Conservation (phyloP, 1,284 basidiomycete genomes). For the Grifola frondosa region DNA sequence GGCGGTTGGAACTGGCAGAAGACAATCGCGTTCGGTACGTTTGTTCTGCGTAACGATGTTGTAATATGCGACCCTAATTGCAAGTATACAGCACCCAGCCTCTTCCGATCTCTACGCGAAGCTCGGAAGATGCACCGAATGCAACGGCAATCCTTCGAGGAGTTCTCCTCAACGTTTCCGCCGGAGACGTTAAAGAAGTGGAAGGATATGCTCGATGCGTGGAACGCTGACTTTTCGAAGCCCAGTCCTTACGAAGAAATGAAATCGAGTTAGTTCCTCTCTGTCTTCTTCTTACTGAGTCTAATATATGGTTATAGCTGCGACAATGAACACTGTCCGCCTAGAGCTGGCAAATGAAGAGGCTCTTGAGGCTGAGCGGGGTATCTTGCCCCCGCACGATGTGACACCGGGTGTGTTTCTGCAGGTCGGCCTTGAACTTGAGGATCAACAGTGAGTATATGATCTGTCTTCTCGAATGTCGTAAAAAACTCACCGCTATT, state of each 20-base stretch:
- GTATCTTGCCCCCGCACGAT: slow-evolving; percentile 6
- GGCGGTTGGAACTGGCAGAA: slow-evolving; percentile 32
- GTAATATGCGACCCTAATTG: neutral
- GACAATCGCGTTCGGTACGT: slow-evolving; percentile 8
- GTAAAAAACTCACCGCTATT: neutral
- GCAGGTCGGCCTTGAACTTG: slow-evolving; percentile 19
- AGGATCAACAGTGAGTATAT: slow-evolving; percentile 20
- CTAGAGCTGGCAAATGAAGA: slow-evolving; percentile 15
- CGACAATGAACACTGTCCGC: too few species aligned
- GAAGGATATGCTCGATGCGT: slow-evolving; percentile 9
- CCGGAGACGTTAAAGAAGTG: slow-evolving; percentile 6
- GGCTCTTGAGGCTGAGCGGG: slow-evolving; percentile 1
- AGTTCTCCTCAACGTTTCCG: slow-evolving; percentile 7
- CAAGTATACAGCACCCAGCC: neutral
- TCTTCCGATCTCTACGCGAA: neutral
- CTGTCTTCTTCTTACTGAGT: neutral
- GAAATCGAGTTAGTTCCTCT: slow-evolving; percentile 5
- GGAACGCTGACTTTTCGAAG: slow-evolving; percentile 10
- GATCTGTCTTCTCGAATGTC: neutral
- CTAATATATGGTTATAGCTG: slow-evolving; percentile 1
- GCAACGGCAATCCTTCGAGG: neutral
- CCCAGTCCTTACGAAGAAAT: slow-evolving; percentile 19
- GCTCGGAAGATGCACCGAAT: neutral
- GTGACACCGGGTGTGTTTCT: slow-evolving; percentile 14
- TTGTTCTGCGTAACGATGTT: neutral